Percentiles rank a stretch among this genome's conserved stretches.
These are phyloP conservation scores for Dothideomycetes sp. DNA, from an alignment of 2,329 filamentous ascomycete species.

Conservation along the genomic window DNA sequence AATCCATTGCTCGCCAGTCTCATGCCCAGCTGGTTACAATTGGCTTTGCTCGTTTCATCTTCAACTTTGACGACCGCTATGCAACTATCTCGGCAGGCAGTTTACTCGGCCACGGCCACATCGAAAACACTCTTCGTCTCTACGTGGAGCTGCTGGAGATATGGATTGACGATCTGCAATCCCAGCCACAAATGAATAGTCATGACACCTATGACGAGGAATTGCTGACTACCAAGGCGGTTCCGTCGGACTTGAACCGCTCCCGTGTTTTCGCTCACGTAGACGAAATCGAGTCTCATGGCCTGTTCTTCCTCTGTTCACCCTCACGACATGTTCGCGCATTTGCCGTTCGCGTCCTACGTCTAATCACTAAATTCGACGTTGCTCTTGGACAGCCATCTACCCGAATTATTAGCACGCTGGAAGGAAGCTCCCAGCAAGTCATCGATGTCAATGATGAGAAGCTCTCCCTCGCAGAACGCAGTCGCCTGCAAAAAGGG, in stretches of 20 bases:
- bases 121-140: conserved; percentile 82
- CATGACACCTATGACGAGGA: conserved; percentile 59
- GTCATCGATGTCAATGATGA: conserved; percentile 92
- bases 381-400: conserved; percentile 67
- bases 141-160: conserved; percentile 92
- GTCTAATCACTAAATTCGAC: conserved; percentile 89
- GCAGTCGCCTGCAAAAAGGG: conserved; percentile 82
- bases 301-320: conserved; percentile 92
- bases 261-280: conserved; percentile 87
- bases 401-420: conserved; percentile 76
- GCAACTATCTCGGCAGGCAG: conserved; percentile 97
- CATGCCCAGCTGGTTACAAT: conserved; percentile 94
- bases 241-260: conserved; percentile 50
- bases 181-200: conserved; percentile 54
- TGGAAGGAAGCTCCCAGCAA: conserved; percentile 78
- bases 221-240: conserved; percentile 33
- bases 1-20: conserved; percentile 86
- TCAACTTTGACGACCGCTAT: conserved; percentile 95
- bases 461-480: conserved; percentile 79
- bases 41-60: conserved; percentile 94
- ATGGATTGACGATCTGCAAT: conserved; percentile 87
- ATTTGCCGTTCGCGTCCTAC: conserved; percentile 84
- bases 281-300: conserved; percentile 93
- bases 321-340: conserved; percentile 81
- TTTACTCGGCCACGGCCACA: conserved; percentile 86